Percentiles rank a stretch among this genome's conserved stretches.
Evolutionary conservation across 2,329 filamentous ascomycete genomes (phyloP).

Genomic region (Apiospora rasikravindrae): DNA sequence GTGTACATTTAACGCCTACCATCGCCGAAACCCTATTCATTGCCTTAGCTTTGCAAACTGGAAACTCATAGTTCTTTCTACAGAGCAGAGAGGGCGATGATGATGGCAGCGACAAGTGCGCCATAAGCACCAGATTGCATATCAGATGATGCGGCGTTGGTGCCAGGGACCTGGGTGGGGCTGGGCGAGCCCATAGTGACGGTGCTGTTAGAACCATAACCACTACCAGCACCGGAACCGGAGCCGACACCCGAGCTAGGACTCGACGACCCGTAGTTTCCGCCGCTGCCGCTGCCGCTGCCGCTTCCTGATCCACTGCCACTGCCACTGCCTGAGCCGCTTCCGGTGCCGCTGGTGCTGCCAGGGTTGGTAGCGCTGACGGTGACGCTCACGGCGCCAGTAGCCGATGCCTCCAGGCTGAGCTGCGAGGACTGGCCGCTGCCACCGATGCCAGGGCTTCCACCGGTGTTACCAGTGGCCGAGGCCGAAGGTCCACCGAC

Average conservation of each 20-base stretch:
- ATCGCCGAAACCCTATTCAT: neutral
- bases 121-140: slow-evolving; percentile 22
- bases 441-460: slow-evolving; percentile 24
- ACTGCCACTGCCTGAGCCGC: slow-evolving; percentile 25
- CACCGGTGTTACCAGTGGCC: slow-evolving; percentile 22
- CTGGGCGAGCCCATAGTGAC: neutral
- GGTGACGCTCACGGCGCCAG: slow-evolving; percentile 27
- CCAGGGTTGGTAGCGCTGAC: slow-evolving; percentile 30
- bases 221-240: slow-evolving; percentile 23
- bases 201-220: slow-evolving; percentile 10
- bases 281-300: slow-evolving; percentile 24
- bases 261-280: slow-evolving; percentile 25
- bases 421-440: slow-evolving; percentile 4
- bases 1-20: neutral
- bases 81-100: slow-evolving; percentile 21
- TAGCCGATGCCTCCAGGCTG: slow-evolving; percentile 18
- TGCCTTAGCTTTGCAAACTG: neutral
- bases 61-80: neutral
- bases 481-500: slow-evolving; percentile 28
- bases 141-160: slow-evolving; percentile 2
- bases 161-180: neutral
- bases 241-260: slow-evolving; percentile 35
- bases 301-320: slow-evolving; percentile 16
- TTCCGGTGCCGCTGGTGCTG: slow-evolving; percentile 31
- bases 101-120: slow-evolving; percentile 24